Conservation (phyloP, 148 eudicot species). For the Camellia granthamiana region DNA sequence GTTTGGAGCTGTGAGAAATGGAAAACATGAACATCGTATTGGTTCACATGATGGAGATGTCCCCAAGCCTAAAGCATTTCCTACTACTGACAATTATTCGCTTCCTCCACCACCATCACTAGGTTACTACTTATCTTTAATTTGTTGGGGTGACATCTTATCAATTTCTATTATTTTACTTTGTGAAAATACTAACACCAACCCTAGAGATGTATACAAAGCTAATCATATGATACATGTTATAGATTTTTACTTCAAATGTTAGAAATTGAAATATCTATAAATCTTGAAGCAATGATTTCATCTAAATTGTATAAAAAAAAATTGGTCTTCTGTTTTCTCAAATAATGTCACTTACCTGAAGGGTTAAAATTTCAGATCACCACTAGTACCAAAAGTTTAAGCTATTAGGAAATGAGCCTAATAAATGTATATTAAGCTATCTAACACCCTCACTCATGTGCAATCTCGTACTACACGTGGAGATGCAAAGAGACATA, state of each 20-base stretch:
- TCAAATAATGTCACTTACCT: too few species aligned
- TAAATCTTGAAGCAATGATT: too few species aligned
- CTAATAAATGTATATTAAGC: too few species aligned
- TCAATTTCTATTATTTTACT: not conserved
- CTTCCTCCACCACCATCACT: conserved; percentile 46
- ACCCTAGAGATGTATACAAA: not conserved
- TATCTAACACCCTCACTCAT: too few species aligned
- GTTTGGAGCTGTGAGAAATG: conserved; percentile 27
- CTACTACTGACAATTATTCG: conserved; percentile 25
- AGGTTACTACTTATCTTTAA: conserved; percentile 23
- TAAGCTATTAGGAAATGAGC: not conserved
- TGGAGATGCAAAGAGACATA: too few species aligned
- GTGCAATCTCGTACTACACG: too few species aligned
- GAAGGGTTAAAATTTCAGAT: not conserved
- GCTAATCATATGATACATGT: not conserved
- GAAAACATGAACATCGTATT: conserved; percentile 15
- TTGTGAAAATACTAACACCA: not conserved
- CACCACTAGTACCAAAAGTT: not conserved
- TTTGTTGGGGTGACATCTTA: not conserved
- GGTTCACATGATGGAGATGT: conserved; percentile 16
- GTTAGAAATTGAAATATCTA: not conserved
- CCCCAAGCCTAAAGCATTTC: conserved; percentile 19
- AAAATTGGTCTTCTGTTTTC: too few species aligned
- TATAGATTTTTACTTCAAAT: not conserved
- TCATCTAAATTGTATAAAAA: not conserved